These are phyloP conservation scores for Scheffersomyces amazonensis DNA, from an alignment of 805 yeast species.

Conservation along the genomic window DNA sequence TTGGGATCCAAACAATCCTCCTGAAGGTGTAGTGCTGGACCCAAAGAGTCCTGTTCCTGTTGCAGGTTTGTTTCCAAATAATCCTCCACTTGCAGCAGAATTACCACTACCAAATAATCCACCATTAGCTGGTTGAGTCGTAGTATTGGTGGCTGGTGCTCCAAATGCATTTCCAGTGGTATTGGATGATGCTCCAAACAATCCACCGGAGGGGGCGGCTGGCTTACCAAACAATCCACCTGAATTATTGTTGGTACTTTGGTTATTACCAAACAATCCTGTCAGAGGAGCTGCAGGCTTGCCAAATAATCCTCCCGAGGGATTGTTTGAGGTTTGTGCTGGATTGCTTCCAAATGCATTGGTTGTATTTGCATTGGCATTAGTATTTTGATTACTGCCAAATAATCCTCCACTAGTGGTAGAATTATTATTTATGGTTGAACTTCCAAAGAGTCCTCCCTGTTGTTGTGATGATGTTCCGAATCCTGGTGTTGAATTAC, in stretches of 20 bases:
- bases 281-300: constrained; percentile 7
- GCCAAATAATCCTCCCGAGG: constrained; percentile 24
- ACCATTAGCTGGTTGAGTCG: too few relatives aligned
- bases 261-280: constrained; percentile 17
- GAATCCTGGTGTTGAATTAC: too few relatives aligned
- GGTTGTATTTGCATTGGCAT: constrained; percentile 4
- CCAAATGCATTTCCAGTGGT: constrained; percentile 12
- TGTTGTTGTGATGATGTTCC: background rate
- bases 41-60: constrained; percentile 20
- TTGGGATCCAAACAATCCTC: constrained; percentile 33
- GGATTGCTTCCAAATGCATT: constrained; percentile 7
- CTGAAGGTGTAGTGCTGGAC: constrained; percentile 13
- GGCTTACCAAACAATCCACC: constrained; percentile 19
- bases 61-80: constrained; percentile 7
- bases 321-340: constrained; percentile 5
- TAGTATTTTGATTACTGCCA: constrained; percentile 7
- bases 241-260: constrained; percentile 4
- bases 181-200: constrained; percentile 10
- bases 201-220: constrained; percentile 11
- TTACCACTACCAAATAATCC: constrained; percentile 8
- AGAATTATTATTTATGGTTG: background rate
- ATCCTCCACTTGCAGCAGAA: constrained; percentile 9
- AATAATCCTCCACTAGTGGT: constrained; percentile 8
- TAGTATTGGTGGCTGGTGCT: constrained; percentile 7
- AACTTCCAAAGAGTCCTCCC: constrained; percentile 20